These are phyloP conservation scores for Diutina siamensis DNA, from an alignment of 1,139 yeast genomes.

Conservation along the genomic window DNA sequence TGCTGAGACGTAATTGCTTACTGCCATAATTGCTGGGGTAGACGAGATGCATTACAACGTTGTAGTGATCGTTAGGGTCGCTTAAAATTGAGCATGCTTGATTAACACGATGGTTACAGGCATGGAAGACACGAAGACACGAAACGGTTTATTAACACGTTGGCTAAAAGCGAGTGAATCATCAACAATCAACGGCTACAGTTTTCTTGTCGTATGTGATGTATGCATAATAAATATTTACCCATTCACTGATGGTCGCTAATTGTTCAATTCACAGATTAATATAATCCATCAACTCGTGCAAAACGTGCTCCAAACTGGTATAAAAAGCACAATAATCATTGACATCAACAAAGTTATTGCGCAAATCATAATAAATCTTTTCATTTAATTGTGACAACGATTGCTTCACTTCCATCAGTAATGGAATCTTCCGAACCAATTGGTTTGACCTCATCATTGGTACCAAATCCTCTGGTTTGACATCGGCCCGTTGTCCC, in stretches of 20 bases:
- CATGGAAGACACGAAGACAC: no score
- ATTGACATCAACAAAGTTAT: constrained; percentile 34
- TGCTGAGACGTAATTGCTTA: no score
- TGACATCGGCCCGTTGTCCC: background rate
- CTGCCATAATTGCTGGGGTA: no score
- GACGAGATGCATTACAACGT: no score
- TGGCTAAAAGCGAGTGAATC: no score
- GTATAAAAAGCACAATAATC: constrained; percentile 36
- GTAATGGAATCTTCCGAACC: background rate
- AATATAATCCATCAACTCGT: constrained; percentile 26
- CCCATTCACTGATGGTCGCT: background rate
- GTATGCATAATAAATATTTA: background rate
- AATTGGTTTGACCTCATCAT: constrained; percentile 2
- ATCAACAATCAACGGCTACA: no score
- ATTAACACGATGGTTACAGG: no score
- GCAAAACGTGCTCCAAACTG: constrained; percentile 29
- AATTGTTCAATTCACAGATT: background rate
- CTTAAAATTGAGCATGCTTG: no score
- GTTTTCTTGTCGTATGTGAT: no score
- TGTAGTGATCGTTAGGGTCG: no score
- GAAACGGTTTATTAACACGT: no score
- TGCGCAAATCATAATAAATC: constrained; percentile 30
- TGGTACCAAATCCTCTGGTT: constrained; percentile 1
- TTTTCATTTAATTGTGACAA: constrained; percentile 26
- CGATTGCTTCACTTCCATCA: constrained; percentile 12